Evolutionary conservation across 2,329 filamentous ascomycete genomes (phyloP), one percentile per base, ranked within the genome.

Genomic region (Boeremia exigua): DNA sequence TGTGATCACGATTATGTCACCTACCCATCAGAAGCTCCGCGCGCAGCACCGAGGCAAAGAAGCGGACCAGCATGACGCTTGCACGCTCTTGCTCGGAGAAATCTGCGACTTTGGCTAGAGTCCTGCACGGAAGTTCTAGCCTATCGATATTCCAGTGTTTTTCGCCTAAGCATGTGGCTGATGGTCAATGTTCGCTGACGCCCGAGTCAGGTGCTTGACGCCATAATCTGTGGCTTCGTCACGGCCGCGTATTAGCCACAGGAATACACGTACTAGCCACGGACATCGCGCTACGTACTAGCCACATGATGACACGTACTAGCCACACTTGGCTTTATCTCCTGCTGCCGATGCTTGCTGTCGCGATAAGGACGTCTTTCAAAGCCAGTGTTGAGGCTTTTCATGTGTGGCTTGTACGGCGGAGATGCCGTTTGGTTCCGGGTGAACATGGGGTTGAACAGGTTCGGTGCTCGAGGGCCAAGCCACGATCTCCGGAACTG

Each of bases 51-150:
- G 44, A 52, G 44, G 43, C 36, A 42, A 30, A 33, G 9, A 43
- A 47, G 37, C 38, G 27, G 43, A 51, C 36, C 42, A 51, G 33
- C 46, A 36, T 17, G 51, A 39, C 53, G 29, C 42, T 46, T 39
- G 23, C 34, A 29, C 12, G 27, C 10, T 54, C 43, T 25, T 37
- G 32, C 27, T 56, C 47, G 53, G 53, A n/a, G 17, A 51, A 51
- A 43, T 47, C 48, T 51, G 53, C 53, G 32, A 56, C 34, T 42
- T 6, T 36, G 43, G 53, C 51, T 48, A 56, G 53, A 51, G 36
- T 51, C 27, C 48, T 47, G 47, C 53, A 51, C 47, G 37, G 53
- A 56, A 56, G 30, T 56, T 56, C 47, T 56, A 51, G 43, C 48
- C 27, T 40, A 25, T 9, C 32, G 27, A 33, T 38, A 38, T 51